Evolutionary conservation across 2,329 filamentous ascomycete species (phyloP).

Genomic region (Fonsecaea pedrosoi): DNA sequence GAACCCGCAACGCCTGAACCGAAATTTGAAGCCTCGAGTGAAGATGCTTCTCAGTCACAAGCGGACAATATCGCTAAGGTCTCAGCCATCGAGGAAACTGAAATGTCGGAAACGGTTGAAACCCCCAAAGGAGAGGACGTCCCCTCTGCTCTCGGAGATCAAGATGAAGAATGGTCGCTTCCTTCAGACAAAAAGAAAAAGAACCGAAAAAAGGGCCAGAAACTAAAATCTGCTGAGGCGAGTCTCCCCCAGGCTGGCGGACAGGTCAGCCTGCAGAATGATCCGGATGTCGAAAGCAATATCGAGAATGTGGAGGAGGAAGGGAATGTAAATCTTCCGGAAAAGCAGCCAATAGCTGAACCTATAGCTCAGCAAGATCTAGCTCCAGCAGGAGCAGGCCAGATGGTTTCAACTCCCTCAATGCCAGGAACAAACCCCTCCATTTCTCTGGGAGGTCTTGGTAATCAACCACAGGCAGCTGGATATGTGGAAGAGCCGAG

Average conservation of each 20-base stretch:
- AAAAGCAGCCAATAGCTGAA: not conserved
- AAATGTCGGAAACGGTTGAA: not conserved
- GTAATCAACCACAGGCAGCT: not conserved
- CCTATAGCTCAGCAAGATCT: not conserved
- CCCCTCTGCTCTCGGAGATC: slow-evolving; percentile 1
- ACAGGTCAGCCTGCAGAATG: not conserved
- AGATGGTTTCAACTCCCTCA: not conserved
- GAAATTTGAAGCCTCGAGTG: not conserved
- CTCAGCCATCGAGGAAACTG: not conserved
- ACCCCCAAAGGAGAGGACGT: not conserved
- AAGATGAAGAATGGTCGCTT: not conserved
- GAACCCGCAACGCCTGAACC: slow-evolving; percentile 13
- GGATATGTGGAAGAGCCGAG: not conserved
- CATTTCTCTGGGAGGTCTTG: not conserved
- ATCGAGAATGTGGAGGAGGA: not conserved
- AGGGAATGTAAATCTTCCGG: not conserved
- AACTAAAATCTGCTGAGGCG: slow-evolving; percentile 43
- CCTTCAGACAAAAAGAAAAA: slow-evolving; percentile 37
- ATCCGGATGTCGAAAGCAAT: not conserved
- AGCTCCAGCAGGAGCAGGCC: not conserved
- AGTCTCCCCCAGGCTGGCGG: slow-evolving; percentile 29
- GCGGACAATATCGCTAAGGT: not conserved
- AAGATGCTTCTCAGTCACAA: not conserved
- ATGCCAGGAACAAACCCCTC: not conserved
- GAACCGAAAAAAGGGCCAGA: slow-evolving; percentile 36